Base-by-base conservation (phyloP, 2,329 filamentous ascomycete species). In the Zopfia rhizophila region DNA sequence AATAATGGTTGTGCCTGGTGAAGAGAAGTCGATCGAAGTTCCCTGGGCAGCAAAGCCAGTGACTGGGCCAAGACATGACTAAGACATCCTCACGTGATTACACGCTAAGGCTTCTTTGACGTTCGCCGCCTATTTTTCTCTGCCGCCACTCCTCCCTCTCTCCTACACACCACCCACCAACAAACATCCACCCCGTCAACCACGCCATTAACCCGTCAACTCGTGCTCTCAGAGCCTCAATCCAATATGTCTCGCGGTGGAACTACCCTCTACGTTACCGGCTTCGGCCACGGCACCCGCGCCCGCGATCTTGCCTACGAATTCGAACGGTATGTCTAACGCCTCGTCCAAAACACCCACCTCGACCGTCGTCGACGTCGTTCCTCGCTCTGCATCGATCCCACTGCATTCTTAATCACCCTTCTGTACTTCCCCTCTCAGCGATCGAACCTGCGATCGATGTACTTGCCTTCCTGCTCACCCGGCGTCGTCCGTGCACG, bases 251-350 rank as follows among this genome's bases (percentile, higher is more conserved):
- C 92, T 85, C 90, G 91, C 73, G 86, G 89, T 75, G 88, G 91
- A 65, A 95, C 90, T 52, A 97, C 93, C 47, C 90, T 97, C 64
- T 97, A 97, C 82, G 93, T 97, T 77, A 96, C 92, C 72, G 94
- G 94, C 84, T 99, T 99, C 78, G 95, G 93, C 84, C 91, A 96
- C 78, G 91, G 93, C 76, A 97, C 93, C 76, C 91, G 94, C 82
- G 91, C 94, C 76, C 91, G 94, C 86, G 92, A 99, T 83, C 90
- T 97, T 76, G 91, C 93, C 82, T 97, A 96, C 89, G 93, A 97
- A 84, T 97, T 97, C 89, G 93, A 97, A 92, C 91, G 93, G 91
- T 97, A 96, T 86, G 92, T 96, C 83, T 77, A 78, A 52, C 70
- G 68, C 65, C 65, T 70, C 68, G 65, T 64, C 51, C 45, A 46